These are phyloP conservation scores for Apophysomyces sp. DNA, from an alignment of 371 early-diverging fungal genomes.

Conservation along the genomic window DNA sequence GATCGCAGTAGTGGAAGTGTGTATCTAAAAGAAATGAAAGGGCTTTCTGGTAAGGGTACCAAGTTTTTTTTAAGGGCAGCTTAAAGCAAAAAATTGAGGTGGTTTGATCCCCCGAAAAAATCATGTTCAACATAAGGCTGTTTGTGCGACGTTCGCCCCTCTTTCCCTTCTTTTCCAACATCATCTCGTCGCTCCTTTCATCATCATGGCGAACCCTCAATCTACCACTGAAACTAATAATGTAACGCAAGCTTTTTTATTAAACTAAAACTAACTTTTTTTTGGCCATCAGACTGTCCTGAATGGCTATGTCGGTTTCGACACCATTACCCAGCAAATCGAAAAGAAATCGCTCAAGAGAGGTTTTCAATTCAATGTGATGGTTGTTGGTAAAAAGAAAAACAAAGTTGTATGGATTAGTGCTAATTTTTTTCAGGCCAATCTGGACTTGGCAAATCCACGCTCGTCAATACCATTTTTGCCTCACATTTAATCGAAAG, in stretches of 20 bases:
- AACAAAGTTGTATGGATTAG: not conserved
- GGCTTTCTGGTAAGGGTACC: too few species aligned
- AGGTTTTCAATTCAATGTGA: slow-evolving; percentile 94
- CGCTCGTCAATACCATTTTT: slow-evolving; percentile 94
- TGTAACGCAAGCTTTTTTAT: not conserved
- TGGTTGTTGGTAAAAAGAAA: slow-evolving; percentile 77
- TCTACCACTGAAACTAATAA: not conserved
- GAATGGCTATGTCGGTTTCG: slow-evolving; percentile 93
- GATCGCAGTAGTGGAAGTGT: too few species aligned
- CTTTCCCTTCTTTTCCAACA: slow-evolving; percentile 2
- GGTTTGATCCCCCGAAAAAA: not conserved
- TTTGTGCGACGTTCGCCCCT: slow-evolving; percentile 1
- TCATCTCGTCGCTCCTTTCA: not conserved
- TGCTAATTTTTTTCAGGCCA: slow-evolving; percentile 61
- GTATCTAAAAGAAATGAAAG: too few species aligned
- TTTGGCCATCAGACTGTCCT: slow-evolving; percentile 44
- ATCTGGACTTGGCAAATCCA: slow-evolving; percentile 97
- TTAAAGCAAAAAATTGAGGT: not conserved
- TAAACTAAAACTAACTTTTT: not conserved
- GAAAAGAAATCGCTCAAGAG: slow-evolving; percentile 91
- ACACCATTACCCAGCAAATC: slow-evolving; percentile 91
- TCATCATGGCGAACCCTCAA: not conserved
- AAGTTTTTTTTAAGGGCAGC: too few species aligned
- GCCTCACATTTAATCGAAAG: slow-evolving; percentile 79
- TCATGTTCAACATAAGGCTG: slow-evolving; percentile 1